Evolutionary conservation across 2,329 filamentous ascomycete species (phyloP).

Genomic region (Colletotrichum theobromicola): DNA sequence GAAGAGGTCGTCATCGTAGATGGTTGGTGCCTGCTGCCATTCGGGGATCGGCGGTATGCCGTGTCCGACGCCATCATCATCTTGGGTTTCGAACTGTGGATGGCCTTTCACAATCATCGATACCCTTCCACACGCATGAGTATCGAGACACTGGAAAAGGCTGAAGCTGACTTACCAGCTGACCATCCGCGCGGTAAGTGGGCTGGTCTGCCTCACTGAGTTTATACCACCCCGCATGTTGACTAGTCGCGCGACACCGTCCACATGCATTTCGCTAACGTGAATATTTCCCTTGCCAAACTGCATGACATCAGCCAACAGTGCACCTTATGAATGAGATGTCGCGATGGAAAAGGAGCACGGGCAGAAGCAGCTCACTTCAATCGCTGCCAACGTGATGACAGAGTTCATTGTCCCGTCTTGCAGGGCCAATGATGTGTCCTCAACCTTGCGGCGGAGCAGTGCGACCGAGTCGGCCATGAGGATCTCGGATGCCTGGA

Average conservation of each 20-base stretch:
- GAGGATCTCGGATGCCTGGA: constrained; percentile 56
- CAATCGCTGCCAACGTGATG: constrained; percentile 62
- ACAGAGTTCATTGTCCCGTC: constrained; percentile 63
- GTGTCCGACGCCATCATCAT: constrained; percentile 51
- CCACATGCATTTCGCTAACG: constrained; percentile 51
- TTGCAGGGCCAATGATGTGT: constrained; percentile 50
- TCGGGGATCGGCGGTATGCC: constrained; percentile 54
- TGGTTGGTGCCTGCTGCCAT: constrained; percentile 45
- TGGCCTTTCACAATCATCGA: constrained; percentile 57
- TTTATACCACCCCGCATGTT: constrained; percentile 55
- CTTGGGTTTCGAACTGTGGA: constrained; percentile 59
- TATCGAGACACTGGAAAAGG: too few species aligned
- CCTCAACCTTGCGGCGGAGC: constrained; percentile 53
- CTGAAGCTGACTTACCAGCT: constrained; percentile 45
- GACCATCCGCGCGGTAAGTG: constrained; percentile 60
- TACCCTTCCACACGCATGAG: constrained; percentile 47
- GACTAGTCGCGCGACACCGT: constrained; percentile 54
- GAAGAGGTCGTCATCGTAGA: background rate
- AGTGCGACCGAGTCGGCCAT: constrained; percentile 63
- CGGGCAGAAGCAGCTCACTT: constrained; percentile 40
- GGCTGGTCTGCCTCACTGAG: constrained; percentile 50
- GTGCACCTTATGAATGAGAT: background rate
- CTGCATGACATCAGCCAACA: constrained; percentile 30
- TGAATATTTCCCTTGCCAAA: constrained; percentile 57
- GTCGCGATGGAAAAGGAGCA: background rate